Evolutionary conservation across 2,329 filamentous ascomycete species (phyloP).

Genomic region (Epichloe scottii): DNA sequence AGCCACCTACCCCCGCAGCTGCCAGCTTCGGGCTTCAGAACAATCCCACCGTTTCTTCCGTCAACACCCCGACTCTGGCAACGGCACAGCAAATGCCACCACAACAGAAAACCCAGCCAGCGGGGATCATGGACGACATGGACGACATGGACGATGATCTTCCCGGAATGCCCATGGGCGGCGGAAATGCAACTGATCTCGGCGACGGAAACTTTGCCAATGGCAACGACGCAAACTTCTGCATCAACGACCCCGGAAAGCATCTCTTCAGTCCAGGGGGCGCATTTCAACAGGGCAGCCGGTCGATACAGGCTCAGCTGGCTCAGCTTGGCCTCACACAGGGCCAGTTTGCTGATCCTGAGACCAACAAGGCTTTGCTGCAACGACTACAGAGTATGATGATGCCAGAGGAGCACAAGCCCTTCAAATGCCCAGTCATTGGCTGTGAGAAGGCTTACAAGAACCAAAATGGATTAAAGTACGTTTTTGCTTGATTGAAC

Average conservation of each 20-base stretch:
- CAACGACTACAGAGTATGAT: constrained; percentile 48
- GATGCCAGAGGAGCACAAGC: constrained; percentile 84
- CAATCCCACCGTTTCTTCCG: constrained; percentile 92
- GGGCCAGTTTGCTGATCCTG: constrained; percentile 65
- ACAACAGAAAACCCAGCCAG: constrained; percentile 41
- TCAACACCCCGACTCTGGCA: constrained; percentile 85
- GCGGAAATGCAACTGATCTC: constrained; percentile 38
- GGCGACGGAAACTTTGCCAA: constrained; percentile 43
- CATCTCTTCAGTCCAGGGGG: constrained; percentile 79
- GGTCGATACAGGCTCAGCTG: constrained; percentile 53
- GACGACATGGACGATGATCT: constrained; percentile 72
- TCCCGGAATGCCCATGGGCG: constrained; percentile 48
- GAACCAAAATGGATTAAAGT: constrained; percentile 98
- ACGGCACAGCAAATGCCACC: constrained; percentile 66
- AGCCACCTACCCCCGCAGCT: constrained; percentile 72
- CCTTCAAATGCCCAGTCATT: constrained; percentile 94
- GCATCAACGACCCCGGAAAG: constrained; percentile 91
- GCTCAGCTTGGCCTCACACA: constrained; percentile 64
- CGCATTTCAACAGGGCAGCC: constrained; percentile 51
- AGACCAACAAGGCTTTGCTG: constrained; percentile 49
- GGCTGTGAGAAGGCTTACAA: constrained; percentile 99
- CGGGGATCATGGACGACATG: constrained; percentile 45
- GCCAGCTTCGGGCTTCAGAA: constrained; percentile 71
- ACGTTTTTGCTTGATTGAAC: constrained; percentile 23
- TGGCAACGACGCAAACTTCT: constrained; percentile 34